Evolutionary conservation across 495 filamentous ascomycete genomes (phyloP).

Genomic region (Aspergillus taichungensis): DNA sequence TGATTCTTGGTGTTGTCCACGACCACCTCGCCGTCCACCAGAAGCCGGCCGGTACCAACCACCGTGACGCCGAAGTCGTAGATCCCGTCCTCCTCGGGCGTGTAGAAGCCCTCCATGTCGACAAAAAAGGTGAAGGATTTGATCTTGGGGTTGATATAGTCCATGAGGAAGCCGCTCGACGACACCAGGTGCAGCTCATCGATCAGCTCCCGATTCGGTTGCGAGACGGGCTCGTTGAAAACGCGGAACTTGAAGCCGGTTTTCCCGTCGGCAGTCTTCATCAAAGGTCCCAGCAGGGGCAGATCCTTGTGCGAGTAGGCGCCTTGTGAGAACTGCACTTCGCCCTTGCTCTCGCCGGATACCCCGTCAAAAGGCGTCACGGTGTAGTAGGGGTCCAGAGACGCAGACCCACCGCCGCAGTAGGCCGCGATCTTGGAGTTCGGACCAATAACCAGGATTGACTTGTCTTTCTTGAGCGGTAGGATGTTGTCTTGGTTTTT

Average conservation of each 20-base stretch:
- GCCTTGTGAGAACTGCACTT: conserved; percentile 40
- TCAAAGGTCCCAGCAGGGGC: conserved; percentile 42
- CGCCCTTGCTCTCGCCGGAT: conserved; percentile 40
- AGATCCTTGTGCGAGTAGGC: conserved; percentile 54
- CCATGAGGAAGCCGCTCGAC: conserved; percentile 51
- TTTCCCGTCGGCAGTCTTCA: conserved; percentile 41
- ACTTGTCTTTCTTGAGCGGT: conserved; percentile 53
- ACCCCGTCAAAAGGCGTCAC: conserved; percentile 62
- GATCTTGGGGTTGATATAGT: conserved; percentile 53
- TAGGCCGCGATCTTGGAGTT: conserved; percentile 70
- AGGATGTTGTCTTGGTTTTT: conserved; percentile 63
- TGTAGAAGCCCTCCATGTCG: conserved; percentile 50
- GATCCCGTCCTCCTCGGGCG: conserved; percentile 51
- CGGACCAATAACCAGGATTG: conserved; percentile 70
- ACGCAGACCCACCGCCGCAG: conserved; percentile 74
- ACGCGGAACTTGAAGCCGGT: conserved; percentile 50
- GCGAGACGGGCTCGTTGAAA: conserved; percentile 46
- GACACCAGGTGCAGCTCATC: conserved; percentile 47
- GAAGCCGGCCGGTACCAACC: conserved; percentile 62
- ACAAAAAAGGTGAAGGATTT: conserved; percentile 47
- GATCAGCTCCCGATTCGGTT: conserved; percentile 36
- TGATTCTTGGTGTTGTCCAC: conserved; percentile 62
- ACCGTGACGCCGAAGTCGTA: conserved; percentile 73
- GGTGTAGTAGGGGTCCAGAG: conserved; percentile 70
- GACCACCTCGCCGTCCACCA: conserved; percentile 58